Base-by-base conservation (phyloP, 2,329 filamentous ascomycete species). In the Aspergillus japonicus region DNA sequence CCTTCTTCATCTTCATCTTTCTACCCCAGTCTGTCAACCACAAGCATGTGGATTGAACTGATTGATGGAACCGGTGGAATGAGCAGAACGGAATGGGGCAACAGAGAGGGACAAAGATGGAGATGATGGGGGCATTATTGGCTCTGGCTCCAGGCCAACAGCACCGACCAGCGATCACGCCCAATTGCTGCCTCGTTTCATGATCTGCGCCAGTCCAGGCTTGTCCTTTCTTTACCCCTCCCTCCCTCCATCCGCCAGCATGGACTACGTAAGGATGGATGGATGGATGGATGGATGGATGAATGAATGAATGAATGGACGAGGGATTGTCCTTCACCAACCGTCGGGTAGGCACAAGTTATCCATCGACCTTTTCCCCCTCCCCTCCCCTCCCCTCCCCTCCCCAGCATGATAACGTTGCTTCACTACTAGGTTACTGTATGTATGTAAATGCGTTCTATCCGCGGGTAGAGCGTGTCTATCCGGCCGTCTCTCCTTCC, bases 161-260 rank as follows among this genome's bases (percentile, higher is more conserved):
- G 57, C 39, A 56, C 56, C 61, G 63, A 58, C 54, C 57, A 57
- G 64, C 57, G 63, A 64, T 65, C 49, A 51, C 62, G 57, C 61
- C 64, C 63, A 66, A 69, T 67, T 66, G 62, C 54, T 66, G 61
- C 56, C 59, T 67, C 62, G 64, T 68, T 69, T 67, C 61, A 65
- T 67, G 65, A 68, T 69, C 67, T 67, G 64, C 66, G 65, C 64
- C 59, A 65, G 66, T 68, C 66, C 62, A 66, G 66, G 67, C 64
- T 66, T 54, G 57, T 60, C 51, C 56, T 56, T 57, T 35, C 14
- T 44, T 68, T 68, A 68, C 67, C 67, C 67, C 67, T 68, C 66
- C 31, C 58, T 58, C 31, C 33, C 58, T 58, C 31, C 53, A 62
- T 63, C 62, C 56, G 59, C 58, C 54, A 62, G 48, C 42, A 55